phyloP scores from a whole-genome alignment of 345 rosid species.

The Syzygium oleosum region DNA sequence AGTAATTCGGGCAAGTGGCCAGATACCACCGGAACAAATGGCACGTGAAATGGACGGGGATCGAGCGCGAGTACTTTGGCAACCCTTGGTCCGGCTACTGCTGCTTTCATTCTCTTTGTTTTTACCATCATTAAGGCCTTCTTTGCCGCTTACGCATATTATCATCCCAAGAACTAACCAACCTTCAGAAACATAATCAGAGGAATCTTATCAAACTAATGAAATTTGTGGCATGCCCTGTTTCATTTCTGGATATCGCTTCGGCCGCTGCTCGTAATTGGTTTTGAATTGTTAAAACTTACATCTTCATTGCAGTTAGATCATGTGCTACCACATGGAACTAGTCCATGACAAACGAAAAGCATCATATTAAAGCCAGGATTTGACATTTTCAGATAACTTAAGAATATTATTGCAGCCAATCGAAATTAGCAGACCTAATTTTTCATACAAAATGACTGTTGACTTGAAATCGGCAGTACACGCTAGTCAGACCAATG shows the following conservation, averaged over 20 bases:
- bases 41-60: not conserved
- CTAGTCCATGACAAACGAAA: too few relatives aligned
- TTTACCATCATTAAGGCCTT: not conserved
- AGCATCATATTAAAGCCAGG: too few relatives aligned
- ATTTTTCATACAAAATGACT: too few relatives aligned
- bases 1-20: not conserved
- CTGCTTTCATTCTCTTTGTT: not conserved
- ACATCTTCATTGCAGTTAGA: too few relatives aligned
- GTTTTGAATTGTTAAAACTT: not conserved
- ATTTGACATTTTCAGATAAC: not conserved
- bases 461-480: too few relatives aligned
- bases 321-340: too few relatives aligned
- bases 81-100: not conserved
- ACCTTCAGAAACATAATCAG: not conserved
- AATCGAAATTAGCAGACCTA: too few relatives aligned
- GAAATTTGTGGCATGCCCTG: not conserved
- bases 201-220: not conserved
- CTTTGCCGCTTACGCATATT: not conserved
- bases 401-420: too few relatives aligned
- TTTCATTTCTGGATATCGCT: not conserved
- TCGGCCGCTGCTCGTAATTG: fast-evolving
- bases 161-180: not conserved
- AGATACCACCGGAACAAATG: not conserved
- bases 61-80: not conserved
- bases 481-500: too few relatives aligned